Evolutionary conservation across 331 rosid genomes (phyloP).

Genomic region (Quercus tomentella): DNA sequence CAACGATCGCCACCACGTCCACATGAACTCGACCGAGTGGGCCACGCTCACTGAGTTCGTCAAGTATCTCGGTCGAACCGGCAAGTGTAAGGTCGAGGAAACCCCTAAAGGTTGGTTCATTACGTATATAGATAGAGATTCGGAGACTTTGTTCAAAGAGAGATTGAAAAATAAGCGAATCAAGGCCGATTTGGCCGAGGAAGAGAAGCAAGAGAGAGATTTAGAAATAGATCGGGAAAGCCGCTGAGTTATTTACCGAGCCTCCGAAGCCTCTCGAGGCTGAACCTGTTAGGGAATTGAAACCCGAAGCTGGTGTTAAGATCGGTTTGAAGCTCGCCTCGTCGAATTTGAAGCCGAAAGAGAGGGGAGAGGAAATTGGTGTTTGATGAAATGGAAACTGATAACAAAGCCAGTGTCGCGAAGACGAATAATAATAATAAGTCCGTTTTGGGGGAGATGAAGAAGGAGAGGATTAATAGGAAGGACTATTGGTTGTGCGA

Average conservation of each 20-base stretch:
- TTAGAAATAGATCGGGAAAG: constrained; percentile 74
- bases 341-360: constrained; percentile 36
- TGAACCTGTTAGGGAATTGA: constrained; percentile 43
- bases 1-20: constrained; percentile 71
- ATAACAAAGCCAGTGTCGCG: neutral
- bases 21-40: constrained; percentile 89
- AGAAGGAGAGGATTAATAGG: constrained; percentile 72
- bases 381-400: constrained; percentile 68
- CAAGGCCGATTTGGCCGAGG: constrained; percentile 62
- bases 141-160: constrained; percentile 73
- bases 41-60: constrained; percentile 81
- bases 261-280: constrained; percentile 27
- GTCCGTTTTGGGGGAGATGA: constrained; percentile 67
- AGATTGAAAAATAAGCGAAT: constrained; percentile 67
- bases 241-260: constrained; percentile 43
- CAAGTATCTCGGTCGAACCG: constrained; percentile 76
- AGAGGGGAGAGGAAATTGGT: constrained; percentile 39
- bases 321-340: constrained; percentile 67
- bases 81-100: constrained; percentile 89
- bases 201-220: constrained; percentile 89
- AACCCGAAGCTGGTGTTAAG: constrained; percentile 62
- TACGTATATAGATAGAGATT: constrained; percentile 68
- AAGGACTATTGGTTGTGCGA: constrained; percentile 85
- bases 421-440: constrained; percentile 36
- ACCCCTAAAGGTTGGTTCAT: constrained; percentile 95